These are phyloP conservation scores for Passalora sequoiae DNA, from an alignment of 2,329 filamentous ascomycete genomes.

Conservation along the genomic window DNA sequence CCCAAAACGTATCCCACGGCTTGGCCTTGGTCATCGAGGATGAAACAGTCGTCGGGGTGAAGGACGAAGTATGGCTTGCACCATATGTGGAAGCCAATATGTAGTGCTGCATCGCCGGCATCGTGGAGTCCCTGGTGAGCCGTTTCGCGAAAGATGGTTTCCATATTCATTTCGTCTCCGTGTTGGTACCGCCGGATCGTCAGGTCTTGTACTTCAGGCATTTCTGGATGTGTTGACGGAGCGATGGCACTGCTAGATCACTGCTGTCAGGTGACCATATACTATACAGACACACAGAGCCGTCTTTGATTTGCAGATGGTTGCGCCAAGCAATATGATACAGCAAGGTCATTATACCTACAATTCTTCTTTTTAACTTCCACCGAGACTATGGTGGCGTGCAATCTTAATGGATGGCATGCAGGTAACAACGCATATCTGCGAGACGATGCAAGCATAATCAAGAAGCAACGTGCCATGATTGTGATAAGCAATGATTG, in stretches of 20 bases:
- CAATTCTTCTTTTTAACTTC: too few relatives aligned
- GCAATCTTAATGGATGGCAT: too few relatives aligned
- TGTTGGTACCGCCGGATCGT: background rate
- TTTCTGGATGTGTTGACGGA: too few relatives aligned
- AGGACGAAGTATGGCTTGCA: conserved; percentile 33
- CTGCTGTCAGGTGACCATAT: too few relatives aligned
- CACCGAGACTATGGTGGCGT: too few relatives aligned
- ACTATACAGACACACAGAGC: too few relatives aligned
- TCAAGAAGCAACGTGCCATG: background rate
- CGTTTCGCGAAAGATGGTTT: background rate
- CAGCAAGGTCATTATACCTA: too few relatives aligned
- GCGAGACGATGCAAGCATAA: background rate
- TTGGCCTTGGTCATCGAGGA: conserved; percentile 34
- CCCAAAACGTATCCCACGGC: conserved; percentile 39
- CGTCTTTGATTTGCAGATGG: too few relatives aligned
- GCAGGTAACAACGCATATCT: background rate
- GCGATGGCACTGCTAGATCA: too few relatives aligned
- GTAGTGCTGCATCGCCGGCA: background rate
- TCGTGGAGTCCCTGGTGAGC: background rate
- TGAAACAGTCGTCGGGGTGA: conserved; percentile 31
- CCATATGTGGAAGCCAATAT: conserved; percentile 15
- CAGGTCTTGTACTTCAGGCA: too few relatives aligned
- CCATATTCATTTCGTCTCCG: background rate
- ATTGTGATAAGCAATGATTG: conserved; percentile 4
- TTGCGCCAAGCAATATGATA: too few relatives aligned